A percentile compares a stretch with the other conserved stretches of the same genome.
phyloP scores from a whole-genome alignment of 2,329 filamentous ascomycete genomes.

The Nannizziopsis barbatae region DNA sequence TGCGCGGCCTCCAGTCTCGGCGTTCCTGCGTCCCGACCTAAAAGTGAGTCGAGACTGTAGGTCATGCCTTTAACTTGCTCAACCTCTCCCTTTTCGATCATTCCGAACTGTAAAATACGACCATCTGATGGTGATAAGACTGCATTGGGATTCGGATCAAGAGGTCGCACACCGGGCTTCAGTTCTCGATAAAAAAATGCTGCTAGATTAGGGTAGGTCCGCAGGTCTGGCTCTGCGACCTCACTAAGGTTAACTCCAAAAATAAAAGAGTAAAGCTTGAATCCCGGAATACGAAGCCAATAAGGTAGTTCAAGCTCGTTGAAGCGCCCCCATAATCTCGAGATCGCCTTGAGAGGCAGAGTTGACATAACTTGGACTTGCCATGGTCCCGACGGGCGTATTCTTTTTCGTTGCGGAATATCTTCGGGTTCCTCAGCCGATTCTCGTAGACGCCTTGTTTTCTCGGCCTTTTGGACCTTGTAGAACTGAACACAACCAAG shows the following conservation, averaged over 20 bases:
- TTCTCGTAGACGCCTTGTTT: conserved; percentile 40
- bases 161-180: conserved; percentile 74
- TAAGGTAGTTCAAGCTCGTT: conserved; percentile 84
- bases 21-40: conserved; percentile 53
- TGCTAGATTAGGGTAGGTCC: conserved; percentile 81
- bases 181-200: conserved; percentile 95
- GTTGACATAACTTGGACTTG: conserved; percentile 91
- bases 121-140: conserved; percentile 84
- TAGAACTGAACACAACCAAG: conserved; percentile 76
- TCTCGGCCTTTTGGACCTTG: conserved; percentile 50
- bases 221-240: conserved; percentile 77
- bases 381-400: conserved; percentile 80
- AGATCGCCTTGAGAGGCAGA: conserved; percentile 79
- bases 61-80: conserved; percentile 99
- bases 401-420: conserved; percentile 46
- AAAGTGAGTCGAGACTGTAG: conserved; percentile 84
- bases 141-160: conserved; percentile 70
- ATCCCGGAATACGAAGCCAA: conserved; percentile 75
- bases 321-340: conserved; percentile 78
- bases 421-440: conserved; percentile 29
- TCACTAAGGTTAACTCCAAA: conserved; percentile 89
- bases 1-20: conserved; percentile 26
- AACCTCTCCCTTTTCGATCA: conserved; percentile 84
- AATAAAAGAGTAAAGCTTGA: conserved; percentile 79
- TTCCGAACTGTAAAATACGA: conserved; percentile 79